Base-by-base conservation (phyloP, 2,329 filamentous ascomycete species). In the Thermoascus crustaceus region DNA sequence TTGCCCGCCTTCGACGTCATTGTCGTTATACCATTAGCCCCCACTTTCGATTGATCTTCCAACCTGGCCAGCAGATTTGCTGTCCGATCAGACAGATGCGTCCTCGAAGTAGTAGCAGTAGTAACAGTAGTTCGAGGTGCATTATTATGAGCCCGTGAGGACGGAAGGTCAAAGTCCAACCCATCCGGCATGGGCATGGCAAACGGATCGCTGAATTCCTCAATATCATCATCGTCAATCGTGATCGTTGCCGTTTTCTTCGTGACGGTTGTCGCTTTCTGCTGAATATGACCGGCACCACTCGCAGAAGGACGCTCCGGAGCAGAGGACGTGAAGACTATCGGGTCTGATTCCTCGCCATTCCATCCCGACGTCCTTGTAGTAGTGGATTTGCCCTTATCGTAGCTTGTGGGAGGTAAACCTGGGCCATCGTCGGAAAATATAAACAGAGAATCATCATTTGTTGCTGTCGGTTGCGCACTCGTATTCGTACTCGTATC, bases 301-400 rank as follows among this genome's bases (percentile, higher is more conserved):
- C 33, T 32, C 20, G 32, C 37, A 5, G 30, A 35, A 10, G 37
- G 32, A 20, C 43, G 49, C 31, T 58, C 50, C 3, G 52, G 55
- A 0, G 55, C 55, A 11, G 64, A 63, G 4, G 64, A 68, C 1
- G 62, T 66, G 35, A 64, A 64, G 3, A 57, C 46, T 40, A 68
- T 65, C 2, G 63, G 59, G 44, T 67, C 66, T 2, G 54, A 60
- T 3, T 57, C 51, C 19, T 53, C 39, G 5, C 48, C 43, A 18
- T 48, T 39, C 41, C 46, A 44, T 9, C 5, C 40, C 11, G 22
- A 34, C 5, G 40, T 44, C 35, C 32, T 42, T 17, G 11, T 36
- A 16, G 29, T 32, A 5, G 23, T 16, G 3, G 34, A 14, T 11
- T 21, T 13, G 18, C 13, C 17, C 4, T 18, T 25, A 3, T 26